Conservation (phyloP, 805 yeast genomes). For the Kodamaea sagamina region DNA sequence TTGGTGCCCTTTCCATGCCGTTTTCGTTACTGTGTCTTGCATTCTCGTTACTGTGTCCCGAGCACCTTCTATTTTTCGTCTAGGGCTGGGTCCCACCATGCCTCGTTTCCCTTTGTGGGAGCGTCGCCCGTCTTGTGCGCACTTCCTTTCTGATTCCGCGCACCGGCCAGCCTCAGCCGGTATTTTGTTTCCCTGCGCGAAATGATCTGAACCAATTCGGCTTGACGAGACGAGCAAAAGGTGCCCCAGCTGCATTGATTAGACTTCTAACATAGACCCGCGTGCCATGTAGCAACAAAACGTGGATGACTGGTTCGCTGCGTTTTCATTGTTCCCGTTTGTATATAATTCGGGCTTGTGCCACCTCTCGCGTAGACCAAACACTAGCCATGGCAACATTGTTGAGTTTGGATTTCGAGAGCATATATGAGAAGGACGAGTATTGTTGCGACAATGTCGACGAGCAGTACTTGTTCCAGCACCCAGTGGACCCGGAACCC, state of each 20-base stretch:
- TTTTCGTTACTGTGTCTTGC: no score
- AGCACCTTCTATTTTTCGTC: slow-evolving; percentile 2
- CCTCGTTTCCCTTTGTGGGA: neutral
- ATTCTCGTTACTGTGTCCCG: neutral
- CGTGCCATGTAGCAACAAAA: neutral
- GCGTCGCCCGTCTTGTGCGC: no score
- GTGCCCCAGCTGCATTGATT: slow-evolving; percentile 3
- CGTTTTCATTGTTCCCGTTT: neutral
- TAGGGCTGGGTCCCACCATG: neutral
- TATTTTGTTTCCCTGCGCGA: neutral
- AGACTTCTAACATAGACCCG: slow-evolving; percentile 1
- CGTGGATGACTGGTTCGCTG: slow-evolving; percentile 5
- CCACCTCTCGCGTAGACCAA: neutral
- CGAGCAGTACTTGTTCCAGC: slow-evolving; percentile 8
- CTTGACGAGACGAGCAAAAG: slow-evolving; percentile 3
- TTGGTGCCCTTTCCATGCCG: no score
- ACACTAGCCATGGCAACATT: slow-evolving; percentile 2
- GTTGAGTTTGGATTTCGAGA: slow-evolving; percentile 11
- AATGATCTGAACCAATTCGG: neutral
- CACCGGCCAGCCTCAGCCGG: slow-evolving; percentile 2
- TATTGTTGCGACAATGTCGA: slow-evolving; percentile 8
- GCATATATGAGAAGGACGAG: slow-evolving; percentile 8
- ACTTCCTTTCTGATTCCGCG: no score
- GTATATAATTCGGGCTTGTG: neutral
- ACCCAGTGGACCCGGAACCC: neutral